Evolutionary conservation across 768 basidiomycete genomes (phyloP), one percentile per base, ranked within the genome.

Genomic region (Amanita phalloides): DNA sequence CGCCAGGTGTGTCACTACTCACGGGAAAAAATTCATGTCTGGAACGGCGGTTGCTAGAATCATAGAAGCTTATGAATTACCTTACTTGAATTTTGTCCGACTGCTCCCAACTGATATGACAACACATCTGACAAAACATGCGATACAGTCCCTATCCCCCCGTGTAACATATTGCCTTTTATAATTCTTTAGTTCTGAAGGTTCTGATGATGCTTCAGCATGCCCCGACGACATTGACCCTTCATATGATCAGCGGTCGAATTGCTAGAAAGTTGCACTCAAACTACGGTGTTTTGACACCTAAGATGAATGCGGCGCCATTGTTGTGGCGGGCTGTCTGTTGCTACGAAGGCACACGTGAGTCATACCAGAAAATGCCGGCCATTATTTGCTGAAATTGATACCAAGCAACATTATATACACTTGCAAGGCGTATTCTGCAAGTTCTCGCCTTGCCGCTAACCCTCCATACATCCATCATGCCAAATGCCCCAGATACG

Each of bases 261-360:
- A 68, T 94, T 20, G 86, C 84, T 5, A 76, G 73, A 55, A 70
- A 67, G 48, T 59, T 88, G 55, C 66, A 79, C 51, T 60, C 65
- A 14, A 60, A 62, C 2, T 88, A 82, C 63, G 77, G 75, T 17
- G 66, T 93, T 13, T 62, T 65, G 46, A 80, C 82, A 5, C 90
- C 92, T 4, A 87, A 89, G 60, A 66, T 75, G 55, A 95, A 94
- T 61, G 76, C 76, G 2, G 80, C 81, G 7, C 85, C 86, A 1
- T 65, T 92, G 17, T 71, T 92, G 33, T 95, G 91, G 91, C 75
- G 86, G 13, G 71, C 82, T 1, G 74, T 84, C 20, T 75, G 79
- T 52, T 70, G 72, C 10, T 69, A 94, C 49, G 78, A 81, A 46
- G 83, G 88, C 37, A 82, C 81, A 51, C 86, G 91, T 94, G 67